Evolutionary conservation across 345 rosid genomes (phyloP), one percentile per base, ranked within the genome.

Genomic region (Salix udensis): DNA sequence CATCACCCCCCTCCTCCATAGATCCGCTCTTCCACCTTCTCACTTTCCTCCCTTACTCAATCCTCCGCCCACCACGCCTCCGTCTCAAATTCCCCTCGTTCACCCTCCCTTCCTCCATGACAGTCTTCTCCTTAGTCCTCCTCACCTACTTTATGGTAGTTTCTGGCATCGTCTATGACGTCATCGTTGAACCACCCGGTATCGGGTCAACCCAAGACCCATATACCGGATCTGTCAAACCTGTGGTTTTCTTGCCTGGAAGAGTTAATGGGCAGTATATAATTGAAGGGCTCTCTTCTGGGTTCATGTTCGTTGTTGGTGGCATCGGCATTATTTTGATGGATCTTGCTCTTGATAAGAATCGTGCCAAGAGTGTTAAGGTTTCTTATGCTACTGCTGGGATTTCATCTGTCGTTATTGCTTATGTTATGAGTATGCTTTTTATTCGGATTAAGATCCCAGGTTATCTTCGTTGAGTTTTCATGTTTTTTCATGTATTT

Each of bases 391-490:
- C 98, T 18, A 66, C 93, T 1, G 96, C 96, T 6, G 98, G 98
- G 40, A 78, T 93, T 75, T 78, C 93, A 0, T 93, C 96, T 7
- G 65, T 95, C 31, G 86, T 89, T 50, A 76, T 91, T 28, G 92
- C 93, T 68, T 91, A 95, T 86, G 88, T 92, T 14, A 95, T 91
- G 98, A 89, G 91, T 81, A 95, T 90, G 93, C 98, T 95, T 71
- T 95, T 95, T 71, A 89, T 96, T 80, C 98, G 99, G 62, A 96
- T 93, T 77, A 96, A 96, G 88, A 96, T 96, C 88, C 99, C 99
- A 24, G 99, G 86, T 74, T 96, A 96, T 84, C 94, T 96, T 75
- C 76, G 89, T 69, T 91, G 85, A 88, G 11, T 42, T 74, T 55
- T 36, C 24, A 4, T 16, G 11, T 23, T 26, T 73, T 30, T 42